A percentile compares a stretch with the other conserved stretches of the same genome.
These are phyloP conservation scores for Rhodotorula sphaerocarpa DNA, from an alignment of 768 basidiomycete genomes.

Conservation along the genomic window DNA sequence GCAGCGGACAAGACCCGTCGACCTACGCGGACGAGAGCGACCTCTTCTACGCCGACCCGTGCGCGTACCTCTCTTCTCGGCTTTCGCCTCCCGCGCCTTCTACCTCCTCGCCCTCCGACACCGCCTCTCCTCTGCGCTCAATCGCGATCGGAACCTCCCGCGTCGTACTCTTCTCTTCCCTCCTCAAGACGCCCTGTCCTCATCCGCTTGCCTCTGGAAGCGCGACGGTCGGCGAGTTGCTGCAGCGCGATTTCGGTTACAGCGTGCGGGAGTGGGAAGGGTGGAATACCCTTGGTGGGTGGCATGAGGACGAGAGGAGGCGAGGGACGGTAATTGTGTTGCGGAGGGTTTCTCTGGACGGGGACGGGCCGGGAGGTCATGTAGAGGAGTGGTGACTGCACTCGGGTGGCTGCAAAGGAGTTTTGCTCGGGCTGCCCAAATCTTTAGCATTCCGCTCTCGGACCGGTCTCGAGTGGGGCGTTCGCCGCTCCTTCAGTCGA, in stretches of 20 bases:
- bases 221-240: slow-evolving; percentile 49
- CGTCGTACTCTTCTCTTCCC: slow-evolving; percentile 71
- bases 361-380: no score
- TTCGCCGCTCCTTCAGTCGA: no score
- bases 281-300: slow-evolving; percentile 50
- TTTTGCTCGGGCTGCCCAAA: no score
- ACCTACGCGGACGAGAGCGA: slow-evolving; percentile 72
- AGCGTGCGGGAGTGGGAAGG: slow-evolving; percentile 52
- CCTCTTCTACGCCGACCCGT: slow-evolving; percentile 67
- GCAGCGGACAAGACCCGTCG: slow-evolving; percentile 51
- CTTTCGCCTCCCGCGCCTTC: slow-evolving; percentile 56
- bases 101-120: slow-evolving; percentile 59
- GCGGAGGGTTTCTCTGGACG: no score
- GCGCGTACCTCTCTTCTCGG: slow-evolving; percentile 55
- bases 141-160: slow-evolving; percentile 4
- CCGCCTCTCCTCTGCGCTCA: slow-evolving; percentile 50
- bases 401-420: no score
- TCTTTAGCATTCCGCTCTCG: no score
- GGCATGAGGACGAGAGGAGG: slow-evolving; percentile 65
- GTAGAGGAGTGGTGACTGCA: no score
- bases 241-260: slow-evolving; percentile 56
- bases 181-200: slow-evolving; percentile 47
- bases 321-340: slow-evolving; percentile 49
- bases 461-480: no score
- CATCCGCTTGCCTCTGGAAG: slow-evolving; percentile 28